Conservation (phyloP, 129 eudicot species). For the Dittrichia graveolens region DNA sequence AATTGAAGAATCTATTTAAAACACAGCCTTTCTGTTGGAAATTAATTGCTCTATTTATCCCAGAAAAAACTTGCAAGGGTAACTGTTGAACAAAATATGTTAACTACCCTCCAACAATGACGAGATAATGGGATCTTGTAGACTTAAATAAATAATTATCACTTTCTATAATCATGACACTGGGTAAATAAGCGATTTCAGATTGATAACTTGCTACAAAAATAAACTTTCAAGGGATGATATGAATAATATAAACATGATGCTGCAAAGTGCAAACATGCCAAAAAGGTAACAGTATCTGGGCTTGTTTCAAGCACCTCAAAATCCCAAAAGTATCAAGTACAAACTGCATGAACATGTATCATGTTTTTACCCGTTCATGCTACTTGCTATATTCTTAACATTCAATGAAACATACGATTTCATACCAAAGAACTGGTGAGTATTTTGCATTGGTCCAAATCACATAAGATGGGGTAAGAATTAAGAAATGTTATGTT, state of each 20-base stretch:
- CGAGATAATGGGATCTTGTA: conserved; percentile 6
- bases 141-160: background rate
- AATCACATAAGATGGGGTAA: no score
- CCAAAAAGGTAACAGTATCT: background rate
- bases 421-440: no score
- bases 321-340: background rate
- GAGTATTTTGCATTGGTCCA: no score
- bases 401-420: no score
- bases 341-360: no score
- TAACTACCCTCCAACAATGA: background rate
- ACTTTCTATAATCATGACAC: background rate
- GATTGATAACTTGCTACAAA: background rate
- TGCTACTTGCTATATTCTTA: no score
- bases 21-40: no score
- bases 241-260: conserved; percentile 15
- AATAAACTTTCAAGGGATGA: background rate
- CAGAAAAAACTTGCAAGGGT: no score
- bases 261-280: background rate
- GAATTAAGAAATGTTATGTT: no score
- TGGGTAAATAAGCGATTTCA: background rate
- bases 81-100: background rate
- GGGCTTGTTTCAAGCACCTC: background rate
- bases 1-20: no score
- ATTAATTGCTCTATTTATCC: no score
- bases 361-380: no score